Base-by-base conservation (phyloP, 345 rosid species). In the Salix purpurea region DNA sequence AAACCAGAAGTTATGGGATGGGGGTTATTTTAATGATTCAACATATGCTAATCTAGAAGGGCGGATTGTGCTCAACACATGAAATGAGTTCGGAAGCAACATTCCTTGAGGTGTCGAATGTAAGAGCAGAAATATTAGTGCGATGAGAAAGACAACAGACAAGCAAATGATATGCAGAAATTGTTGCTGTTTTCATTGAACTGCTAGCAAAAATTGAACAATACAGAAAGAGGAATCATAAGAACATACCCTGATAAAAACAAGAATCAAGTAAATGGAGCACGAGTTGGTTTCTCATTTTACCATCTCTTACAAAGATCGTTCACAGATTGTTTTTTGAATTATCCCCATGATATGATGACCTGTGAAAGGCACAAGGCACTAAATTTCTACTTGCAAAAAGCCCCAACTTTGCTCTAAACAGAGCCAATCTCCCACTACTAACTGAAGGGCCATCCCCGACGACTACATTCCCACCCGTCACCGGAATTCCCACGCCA, bases 341-440 rank as follows among this genome's bases (percentile, higher is more conserved):
- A 78, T 76, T 70, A 73, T 73, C 65, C 44, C 88, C 89, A 72
- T 75, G 70, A 54, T 77, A 79, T 1, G 89, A 84, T 91, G 91
- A 86, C 82, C 94, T 86, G 78, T 84, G 84, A 71, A 91, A 84
- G 37, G 91, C 74, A 83, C 91, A 83, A 26, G 85, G 81, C 67
- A 83, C 89, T 28, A 88, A 76, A 65, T 86, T 92, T 70, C 93
- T 84, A 74, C 89, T 81, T 0, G 86, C 82, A 67, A 91, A 84
- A 77, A 83, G 72, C 75, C 94, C 97, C 5, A 90, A 73, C 84
- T 85, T 92, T 21, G 89, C 77, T 80, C 86, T 82, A 24, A 86
- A 71, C 76, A 79, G 78, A 1, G 90, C 84, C 75, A 88, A 83
- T 77, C 90, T 86, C 80, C 94, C 89, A 74, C 70, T 83, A 73